These are phyloP conservation scores for Pseudogymnoascus sp. DNA, from an alignment of 2,329 filamentous ascomycete species.

Conservation along the genomic window DNA sequence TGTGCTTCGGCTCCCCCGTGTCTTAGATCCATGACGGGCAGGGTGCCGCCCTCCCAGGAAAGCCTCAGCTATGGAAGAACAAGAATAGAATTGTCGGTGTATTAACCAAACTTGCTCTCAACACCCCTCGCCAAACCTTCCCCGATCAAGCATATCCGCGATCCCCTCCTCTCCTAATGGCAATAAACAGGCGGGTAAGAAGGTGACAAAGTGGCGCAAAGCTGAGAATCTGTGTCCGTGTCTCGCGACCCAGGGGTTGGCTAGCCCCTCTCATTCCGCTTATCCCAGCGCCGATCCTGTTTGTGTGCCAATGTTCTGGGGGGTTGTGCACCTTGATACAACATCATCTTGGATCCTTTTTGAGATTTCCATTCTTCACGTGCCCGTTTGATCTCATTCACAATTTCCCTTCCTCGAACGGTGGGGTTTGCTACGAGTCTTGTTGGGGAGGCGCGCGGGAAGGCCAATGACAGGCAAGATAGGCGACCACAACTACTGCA, in stretches of 20 bases:
- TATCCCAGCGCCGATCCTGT: conserved; percentile 7
- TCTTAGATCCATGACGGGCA: not conserved
- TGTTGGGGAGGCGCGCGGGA: not conserved
- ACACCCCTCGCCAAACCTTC: not conserved
- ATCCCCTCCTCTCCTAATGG: not conserved
- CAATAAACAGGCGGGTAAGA: not conserved
- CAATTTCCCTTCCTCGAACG: not conserved
- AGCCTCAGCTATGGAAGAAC: not conserved
- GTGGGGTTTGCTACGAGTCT: not conserved
- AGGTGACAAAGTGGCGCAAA: conserved; percentile 7
- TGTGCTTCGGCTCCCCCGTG: not conserved
- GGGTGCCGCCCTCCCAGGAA: not conserved
- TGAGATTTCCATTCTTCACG: not conserved
- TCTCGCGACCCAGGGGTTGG: not conserved
- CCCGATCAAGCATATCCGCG: not conserved
- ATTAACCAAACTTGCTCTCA: not conserved
- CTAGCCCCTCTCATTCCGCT: not conserved
- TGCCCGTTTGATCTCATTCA: not conserved
- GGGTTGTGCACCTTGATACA: not conserved
- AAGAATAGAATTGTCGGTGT: not conserved
- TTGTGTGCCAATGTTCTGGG: not conserved
- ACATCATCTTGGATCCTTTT: not conserved
- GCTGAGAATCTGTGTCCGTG: not conserved
- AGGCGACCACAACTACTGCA: conserved; percentile 1
- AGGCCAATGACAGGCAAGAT: conserved; percentile 2